A percentile compares a stretch with the other conserved stretches of the same genome.
Evolutionary conservation across 2,329 filamentous ascomycete genomes (phyloP).

Genomic region (Sclerotinia sclerotiorum): DNA sequence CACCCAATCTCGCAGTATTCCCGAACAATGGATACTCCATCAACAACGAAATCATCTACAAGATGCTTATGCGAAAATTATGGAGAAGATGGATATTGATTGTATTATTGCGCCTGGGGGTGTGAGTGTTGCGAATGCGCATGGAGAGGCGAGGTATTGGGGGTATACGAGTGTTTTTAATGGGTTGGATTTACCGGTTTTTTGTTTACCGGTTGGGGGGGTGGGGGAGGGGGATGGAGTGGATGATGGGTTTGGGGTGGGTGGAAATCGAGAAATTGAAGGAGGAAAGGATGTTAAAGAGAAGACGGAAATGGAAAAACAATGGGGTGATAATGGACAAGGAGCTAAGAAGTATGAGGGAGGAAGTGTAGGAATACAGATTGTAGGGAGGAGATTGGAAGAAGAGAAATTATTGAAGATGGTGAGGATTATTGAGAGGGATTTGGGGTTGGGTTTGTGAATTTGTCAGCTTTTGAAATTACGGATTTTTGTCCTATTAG

Average conservation of each 20-base stretch:
- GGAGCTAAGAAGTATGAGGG: constrained; percentile 40
- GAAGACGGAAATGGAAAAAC: neutral
- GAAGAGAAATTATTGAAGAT: constrained; percentile 53
- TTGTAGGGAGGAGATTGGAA: constrained; percentile 52
- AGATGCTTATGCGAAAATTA: constrained; percentile 27
- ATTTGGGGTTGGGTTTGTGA: constrained; percentile 22
- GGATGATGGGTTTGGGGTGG: no score
- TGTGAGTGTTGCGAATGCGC: constrained; percentile 19
- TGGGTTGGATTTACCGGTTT: constrained; percentile 24
- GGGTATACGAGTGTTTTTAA: constrained; percentile 27
- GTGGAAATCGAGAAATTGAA: no score
- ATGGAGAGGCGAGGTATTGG: constrained; percentile 27
- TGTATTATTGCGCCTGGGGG: constrained; percentile 23
- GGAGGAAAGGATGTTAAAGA: no score
- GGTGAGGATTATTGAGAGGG: constrained; percentile 33
- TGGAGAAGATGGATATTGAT: constrained; percentile 29
- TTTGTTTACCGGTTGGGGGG: constrained; percentile 21
- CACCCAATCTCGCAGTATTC: fast-evolving
- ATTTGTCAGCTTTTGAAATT: no score
- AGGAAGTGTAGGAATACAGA: constrained; percentile 53
- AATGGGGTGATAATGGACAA: neutral
- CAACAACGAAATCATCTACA: constrained; percentile 41
- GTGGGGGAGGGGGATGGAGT: neutral
- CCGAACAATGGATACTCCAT: neutral
- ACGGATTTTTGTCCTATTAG: no score